Evolutionary conservation across 768 basidiomycete species (phyloP).

Genomic region (Tulasnella sp.): DNA sequence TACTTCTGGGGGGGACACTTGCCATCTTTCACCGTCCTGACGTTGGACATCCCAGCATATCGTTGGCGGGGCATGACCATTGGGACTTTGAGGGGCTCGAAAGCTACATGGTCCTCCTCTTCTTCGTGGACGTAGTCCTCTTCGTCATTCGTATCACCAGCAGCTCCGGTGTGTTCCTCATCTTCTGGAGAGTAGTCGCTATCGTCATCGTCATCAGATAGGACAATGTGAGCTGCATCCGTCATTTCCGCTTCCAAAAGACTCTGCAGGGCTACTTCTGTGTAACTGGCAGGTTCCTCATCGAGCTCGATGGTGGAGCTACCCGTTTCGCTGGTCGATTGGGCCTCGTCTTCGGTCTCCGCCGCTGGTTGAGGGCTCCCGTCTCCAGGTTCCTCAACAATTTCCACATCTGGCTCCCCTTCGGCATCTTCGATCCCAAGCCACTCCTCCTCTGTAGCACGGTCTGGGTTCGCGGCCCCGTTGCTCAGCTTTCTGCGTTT

Average conservation of each 20-base stretch:
- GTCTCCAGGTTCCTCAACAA: neutral
- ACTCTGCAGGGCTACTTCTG: neutral
- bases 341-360: neutral
- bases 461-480: conserved; percentile 25
- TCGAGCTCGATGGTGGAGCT: neutral
- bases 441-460: conserved; percentile 23
- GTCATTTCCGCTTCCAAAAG: conserved; percentile 5
- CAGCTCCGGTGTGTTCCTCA: conserved; percentile 38
- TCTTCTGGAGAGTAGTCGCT: conserved; percentile 37
- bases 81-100: conserved; percentile 39
- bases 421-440: conserved; percentile 3
- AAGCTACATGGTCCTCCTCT: conserved; percentile 8
- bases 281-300: neutral
- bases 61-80: conserved; percentile 59
- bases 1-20: conserved; percentile 33
- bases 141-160: conserved; percentile 35
- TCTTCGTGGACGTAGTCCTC: conserved; percentile 28
- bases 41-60: conserved; percentile 69
- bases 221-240: neutral
- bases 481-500: conserved; percentile 21
- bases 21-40: conserved; percentile 87
- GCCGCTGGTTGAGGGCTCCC: neutral
- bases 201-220: conserved; percentile 34
- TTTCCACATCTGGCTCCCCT: neutral
- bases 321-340: neutral